Base-by-base conservation (phyloP, 768 basidiomycete species). In the Agrocybe praecox region DNA sequence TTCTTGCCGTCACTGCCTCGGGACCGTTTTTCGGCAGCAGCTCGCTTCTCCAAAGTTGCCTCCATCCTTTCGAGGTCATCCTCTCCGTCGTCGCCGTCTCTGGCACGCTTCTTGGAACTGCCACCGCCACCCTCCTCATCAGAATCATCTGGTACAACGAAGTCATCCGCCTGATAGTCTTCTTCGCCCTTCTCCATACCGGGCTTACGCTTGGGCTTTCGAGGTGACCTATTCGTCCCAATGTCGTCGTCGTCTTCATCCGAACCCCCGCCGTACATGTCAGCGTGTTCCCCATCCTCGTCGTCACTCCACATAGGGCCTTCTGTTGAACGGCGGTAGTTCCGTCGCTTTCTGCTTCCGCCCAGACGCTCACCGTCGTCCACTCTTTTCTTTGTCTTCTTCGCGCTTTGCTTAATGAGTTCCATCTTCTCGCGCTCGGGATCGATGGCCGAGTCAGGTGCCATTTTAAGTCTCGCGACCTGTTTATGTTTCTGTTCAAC, bases 401-500 rank as follows among this genome's bases (percentile, higher is more conserved):
- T 85, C 34, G 83, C 83, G 26, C 74, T 86, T 64, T 80, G 79
- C 64, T 82, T 89, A 56, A 86, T 76, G 60, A 90, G 62, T 61
- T 92, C 91, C 66, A 80, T 71, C 65, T 86, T 84, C 69, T 87
- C 88, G 55, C 84, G 84, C 65, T 92, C 90, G 14, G 89, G 89
- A 65, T 92, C 90, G 68, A 80, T 80, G 21, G 81, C 83, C 3
- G 89, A 89, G 42, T 91, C 90, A n/a, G 88, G 85, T 1, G 86
- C 88, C 79, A 93, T 87, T 59, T 87, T 86, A 60, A 92, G 78
- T 50, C 88, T 84, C 5, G 92, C 88, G 19, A 89, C 82, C 67
- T 91, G 91, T 71, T 80, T 88, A 72, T 95, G 89, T 70, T 89
- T 89, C 66, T 94, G 90, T 29, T 89, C 90, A 8, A 94, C 91